A percentile compares a stretch with the other conserved stretches of the same genome.
Evolutionary conservation across 441 rosid species (phyloP).

Genomic region (Populus trichocarpa): DNA sequence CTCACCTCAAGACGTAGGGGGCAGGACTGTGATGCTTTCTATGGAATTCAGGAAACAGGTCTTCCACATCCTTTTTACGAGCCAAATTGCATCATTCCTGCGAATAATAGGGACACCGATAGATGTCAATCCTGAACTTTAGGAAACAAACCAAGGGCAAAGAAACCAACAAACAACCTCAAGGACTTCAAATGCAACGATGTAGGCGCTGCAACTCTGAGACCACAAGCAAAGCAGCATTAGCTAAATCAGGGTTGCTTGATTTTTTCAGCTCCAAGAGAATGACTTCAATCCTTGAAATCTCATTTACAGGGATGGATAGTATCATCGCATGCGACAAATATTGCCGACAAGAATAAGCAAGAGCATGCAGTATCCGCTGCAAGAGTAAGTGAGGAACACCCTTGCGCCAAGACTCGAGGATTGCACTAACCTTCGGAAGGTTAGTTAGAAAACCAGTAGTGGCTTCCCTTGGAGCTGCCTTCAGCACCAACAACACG

Average conservation of each 20-base stretch:
- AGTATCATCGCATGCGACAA: conserved; percentile 79
- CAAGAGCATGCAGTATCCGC: conserved; percentile 75
- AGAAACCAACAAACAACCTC: conserved; percentile 13
- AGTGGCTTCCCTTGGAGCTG: conserved; percentile 93
- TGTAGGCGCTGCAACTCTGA: conserved; percentile 76
- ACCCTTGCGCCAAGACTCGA: conserved; percentile 55
- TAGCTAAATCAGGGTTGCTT: conserved; percentile 40
- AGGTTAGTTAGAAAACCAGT: conserved; percentile 82
- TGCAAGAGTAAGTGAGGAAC: conserved; percentile 43
- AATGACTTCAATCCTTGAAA: conserved; percentile 56
- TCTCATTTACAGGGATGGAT: conserved; percentile 59
- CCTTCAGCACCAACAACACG: conserved; percentile 63
- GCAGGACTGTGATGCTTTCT: not conserved
- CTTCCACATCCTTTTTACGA: not conserved
- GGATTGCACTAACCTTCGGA: conserved; percentile 58
- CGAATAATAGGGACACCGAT: conserved; percentile 2
- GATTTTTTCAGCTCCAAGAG: conserved; percentile 66
- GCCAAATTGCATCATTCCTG: not conserved
- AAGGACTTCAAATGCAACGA: conserved; percentile 40
- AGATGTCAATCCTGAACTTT: not conserved
- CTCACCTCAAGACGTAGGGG: conserved; percentile 17
- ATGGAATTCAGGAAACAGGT: not conserved
- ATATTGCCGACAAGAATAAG: conserved; percentile 79
- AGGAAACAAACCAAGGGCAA: not conserved
- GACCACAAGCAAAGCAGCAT: conserved; percentile 51